phyloP scores from a whole-genome alignment of 345 rosid species.

The Sonneratia alba region DNA sequence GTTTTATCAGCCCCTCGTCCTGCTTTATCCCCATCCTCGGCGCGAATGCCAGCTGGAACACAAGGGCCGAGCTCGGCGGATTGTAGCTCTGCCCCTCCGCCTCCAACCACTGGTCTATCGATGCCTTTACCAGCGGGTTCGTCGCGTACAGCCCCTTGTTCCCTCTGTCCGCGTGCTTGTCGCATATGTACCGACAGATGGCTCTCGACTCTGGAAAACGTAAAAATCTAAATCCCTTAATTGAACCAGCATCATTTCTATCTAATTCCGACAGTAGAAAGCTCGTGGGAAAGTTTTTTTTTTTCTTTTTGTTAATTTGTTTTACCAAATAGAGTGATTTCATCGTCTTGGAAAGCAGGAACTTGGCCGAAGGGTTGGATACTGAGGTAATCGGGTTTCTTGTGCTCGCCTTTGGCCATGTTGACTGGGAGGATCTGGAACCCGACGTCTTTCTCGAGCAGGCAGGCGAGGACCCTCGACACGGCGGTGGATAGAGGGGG shows the following conservation, averaged over 20 bases:
- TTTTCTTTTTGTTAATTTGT: no score
- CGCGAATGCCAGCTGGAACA: conserved; percentile 55
- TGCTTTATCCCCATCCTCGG: conserved; percentile 49
- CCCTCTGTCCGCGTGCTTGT: conserved; percentile 41
- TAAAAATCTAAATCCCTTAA: not conserved
- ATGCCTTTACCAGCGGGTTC: conserved; percentile 51
- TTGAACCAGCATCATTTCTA: not conserved
- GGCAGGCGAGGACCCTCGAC: conserved; percentile 53
- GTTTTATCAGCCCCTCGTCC: conserved; percentile 30
- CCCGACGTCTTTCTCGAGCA: conserved; percentile 49
- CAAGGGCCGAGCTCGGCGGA: conserved; percentile 41
- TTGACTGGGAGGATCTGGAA: conserved; percentile 49
- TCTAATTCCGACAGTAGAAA: not conserved
- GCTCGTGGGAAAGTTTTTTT: no score
- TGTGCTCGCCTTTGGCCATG: conserved; percentile 57
- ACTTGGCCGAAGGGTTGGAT: conserved; percentile 80
- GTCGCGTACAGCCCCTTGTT: conserved; percentile 40
- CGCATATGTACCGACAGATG: conserved; percentile 52
- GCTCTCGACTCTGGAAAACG: conserved; percentile 42
- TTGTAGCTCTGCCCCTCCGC: conserved; percentile 56
- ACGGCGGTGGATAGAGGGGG: conserved; percentile 52
- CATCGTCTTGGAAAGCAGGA: conserved; percentile 57
- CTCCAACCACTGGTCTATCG: conserved; percentile 72
- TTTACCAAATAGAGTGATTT: conserved; percentile 50
- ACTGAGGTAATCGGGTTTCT: conserved; percentile 51